Conservation (phyloP, 305 asterid species). For the Coffea humblotiana region DNA sequence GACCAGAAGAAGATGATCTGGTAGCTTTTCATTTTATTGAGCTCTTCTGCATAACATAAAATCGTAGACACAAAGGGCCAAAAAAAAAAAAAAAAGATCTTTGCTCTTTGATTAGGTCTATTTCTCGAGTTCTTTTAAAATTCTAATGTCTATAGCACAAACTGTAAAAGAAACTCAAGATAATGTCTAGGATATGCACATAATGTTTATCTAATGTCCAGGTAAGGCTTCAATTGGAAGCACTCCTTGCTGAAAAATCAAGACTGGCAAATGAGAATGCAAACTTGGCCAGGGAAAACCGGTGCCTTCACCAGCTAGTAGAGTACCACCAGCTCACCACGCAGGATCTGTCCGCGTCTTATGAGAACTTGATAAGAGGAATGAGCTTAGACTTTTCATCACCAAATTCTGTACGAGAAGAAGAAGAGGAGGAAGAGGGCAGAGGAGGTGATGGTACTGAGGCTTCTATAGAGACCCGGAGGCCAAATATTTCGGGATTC, state of each 20-base stretch:
- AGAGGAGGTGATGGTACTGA: slow-evolving; percentile 12
- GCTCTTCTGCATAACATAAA: background rate
- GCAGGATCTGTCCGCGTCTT: slow-evolving; percentile 81
- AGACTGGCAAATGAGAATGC: slow-evolving; percentile 88
- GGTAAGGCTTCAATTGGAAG: slow-evolving; percentile 96
- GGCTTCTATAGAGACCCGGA: slow-evolving; percentile 21
- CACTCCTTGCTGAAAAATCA: slow-evolving; percentile 90
- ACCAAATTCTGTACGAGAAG: slow-evolving; percentile 28
- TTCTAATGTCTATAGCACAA: background rate
- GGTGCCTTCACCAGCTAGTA: slow-evolving; percentile 80
- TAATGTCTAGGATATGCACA: background rate
- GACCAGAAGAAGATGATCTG: slow-evolving; percentile 90
- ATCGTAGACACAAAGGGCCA: background rate
- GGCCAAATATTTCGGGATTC: slow-evolving; percentile 36
- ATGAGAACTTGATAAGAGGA: slow-evolving; percentile 64
- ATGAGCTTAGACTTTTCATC: slow-evolving; percentile 72
- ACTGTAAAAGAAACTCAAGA: background rate
- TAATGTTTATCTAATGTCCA: slow-evolving; percentile 17
- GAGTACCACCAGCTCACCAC: slow-evolving; percentile 93
- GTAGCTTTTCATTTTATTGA: slow-evolving; percentile 26
- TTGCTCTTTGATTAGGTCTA: background rate
- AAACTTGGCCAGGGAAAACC: slow-evolving; percentile 78
- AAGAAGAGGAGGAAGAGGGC: slow-evolving; percentile 19
- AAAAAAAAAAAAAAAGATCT: background rate
- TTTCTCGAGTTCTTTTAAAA: no score